Evolutionary conservation across 768 basidiomycete species (phyloP), one percentile per base, ranked within the genome.

Genomic region (Leucosporidium creatinivorum): DNA sequence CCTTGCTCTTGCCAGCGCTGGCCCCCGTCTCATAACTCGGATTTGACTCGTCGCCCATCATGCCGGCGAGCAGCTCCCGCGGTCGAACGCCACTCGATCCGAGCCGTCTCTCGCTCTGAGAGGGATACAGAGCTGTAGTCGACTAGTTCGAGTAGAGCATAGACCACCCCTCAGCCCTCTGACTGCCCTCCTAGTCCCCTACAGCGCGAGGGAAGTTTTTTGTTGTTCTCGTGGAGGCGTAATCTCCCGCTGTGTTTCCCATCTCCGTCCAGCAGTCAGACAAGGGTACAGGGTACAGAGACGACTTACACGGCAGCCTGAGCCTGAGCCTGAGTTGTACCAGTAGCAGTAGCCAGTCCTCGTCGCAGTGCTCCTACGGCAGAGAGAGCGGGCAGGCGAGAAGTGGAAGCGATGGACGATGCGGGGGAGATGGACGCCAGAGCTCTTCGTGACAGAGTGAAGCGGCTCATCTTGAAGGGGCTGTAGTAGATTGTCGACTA

Each of bases 221-320:
- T 28, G 9, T 54, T 30, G 13, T 9, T 17, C 15, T 28, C 12
- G 1, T 4, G 13, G 9, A 3, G n/a, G 23, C 51, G n/a, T 6
- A 9, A 52, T 12, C 51, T 52, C 51, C 51, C 6, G 26, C n/a
- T n/a, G n/a, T n/a, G n/a, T n/a, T n/a, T n/a, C n/a, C n/a, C n/a
- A n/a, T n/a, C n/a, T n/a, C n/a, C n/a, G n/a, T n/a, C n/a, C n/a
- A n/a, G n/a, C n/a, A n/a, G n/a, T n/a, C n/a, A n/a, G n/a, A n/a
- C n/a, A n/a, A n/a, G n/a, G n/a, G n/a, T n/a, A n/a, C n/a, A n/a
- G n/a, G n/a, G n/a, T n/a, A n/a, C n/a, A n/a, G n/a, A n/a, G n/a
- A n/a, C n/a, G 26, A 54, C 52, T 54, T 30, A 54, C 52, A 54
- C 52, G 15, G 52, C 52, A 54, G 52, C 52, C 12, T 54, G 52